Evolutionary conservation across 495 filamentous ascomycete genomes (phyloP).

Genomic region (Xylaria grammica): DNA sequence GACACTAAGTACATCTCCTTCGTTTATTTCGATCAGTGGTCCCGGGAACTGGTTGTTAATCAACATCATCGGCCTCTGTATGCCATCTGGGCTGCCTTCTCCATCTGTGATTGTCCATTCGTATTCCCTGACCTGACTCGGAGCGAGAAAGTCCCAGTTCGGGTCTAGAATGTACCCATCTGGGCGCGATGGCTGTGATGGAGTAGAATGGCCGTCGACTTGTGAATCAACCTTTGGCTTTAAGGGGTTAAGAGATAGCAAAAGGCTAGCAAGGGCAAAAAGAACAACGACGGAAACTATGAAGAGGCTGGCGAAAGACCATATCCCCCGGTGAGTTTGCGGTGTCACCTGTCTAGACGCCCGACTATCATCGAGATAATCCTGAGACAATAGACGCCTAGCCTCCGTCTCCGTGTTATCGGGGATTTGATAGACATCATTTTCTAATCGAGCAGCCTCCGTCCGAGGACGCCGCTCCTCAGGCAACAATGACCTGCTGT

Average conservation of each 20-base stretch:
- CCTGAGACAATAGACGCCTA: slow-evolving; percentile 3
- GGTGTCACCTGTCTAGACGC: neutral
- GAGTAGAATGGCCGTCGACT: neutral
- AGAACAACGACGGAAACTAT: neutral
- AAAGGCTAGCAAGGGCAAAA: slow-evolving; percentile 10
- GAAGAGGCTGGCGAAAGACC: slow-evolving; percentile 7
- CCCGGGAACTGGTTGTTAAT: slow-evolving; percentile 61
- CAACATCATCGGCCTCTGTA: slow-evolving; percentile 53
- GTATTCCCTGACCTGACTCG: slow-evolving; percentile 50
- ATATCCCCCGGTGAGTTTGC: neutral
- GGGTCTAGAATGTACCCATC: slow-evolving; percentile 48
- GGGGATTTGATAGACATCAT: neutral
- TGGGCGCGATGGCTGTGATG: neutral
- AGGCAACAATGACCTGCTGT: neutral
- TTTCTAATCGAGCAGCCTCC: neutral
- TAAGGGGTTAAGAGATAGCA: slow-evolving; percentile 14
- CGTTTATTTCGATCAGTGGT: slow-evolving; percentile 54
- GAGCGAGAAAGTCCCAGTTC: slow-evolving; percentile 50
- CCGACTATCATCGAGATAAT: neutral
- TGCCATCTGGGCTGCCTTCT: slow-evolving; percentile 59
- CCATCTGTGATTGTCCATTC: slow-evolving; percentile 56
- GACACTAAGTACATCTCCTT: slow-evolving; percentile 53
- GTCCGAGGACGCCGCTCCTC: neutral
- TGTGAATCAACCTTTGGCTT: neutral
- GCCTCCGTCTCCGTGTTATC: neutral